phyloP scores from a whole-genome alignment of 1,139 yeast genomes.

The Kluyveromyces sp. region DNA sequence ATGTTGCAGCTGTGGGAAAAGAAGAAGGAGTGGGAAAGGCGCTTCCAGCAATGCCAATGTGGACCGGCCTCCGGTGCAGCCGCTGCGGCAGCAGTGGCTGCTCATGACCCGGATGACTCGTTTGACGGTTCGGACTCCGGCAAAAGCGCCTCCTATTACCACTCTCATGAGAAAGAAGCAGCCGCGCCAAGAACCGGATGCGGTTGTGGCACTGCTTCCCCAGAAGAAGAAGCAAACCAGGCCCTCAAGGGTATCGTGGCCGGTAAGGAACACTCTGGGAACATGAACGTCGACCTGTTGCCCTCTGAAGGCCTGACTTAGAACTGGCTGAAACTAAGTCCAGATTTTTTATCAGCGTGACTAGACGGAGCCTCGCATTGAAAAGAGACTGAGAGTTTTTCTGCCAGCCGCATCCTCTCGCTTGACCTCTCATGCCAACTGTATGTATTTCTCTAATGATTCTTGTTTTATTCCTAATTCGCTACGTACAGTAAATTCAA shows the following conservation, averaged over 20 bases:
- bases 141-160: neutral
- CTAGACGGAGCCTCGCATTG: too few species aligned
- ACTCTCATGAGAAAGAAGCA: neutral
- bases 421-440: neutral
- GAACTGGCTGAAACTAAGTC: neutral
- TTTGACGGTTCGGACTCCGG: neutral
- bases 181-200: slow-evolving; percentile 8
- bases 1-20: slow-evolving; percentile 30
- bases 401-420: neutral
- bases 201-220: slow-evolving; percentile 12
- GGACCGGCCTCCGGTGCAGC: slow-evolving; percentile 10
- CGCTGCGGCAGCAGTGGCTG: neutral
- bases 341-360: too few species aligned
- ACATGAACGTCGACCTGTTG: slow-evolving; percentile 27
- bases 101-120: neutral
- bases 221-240: slow-evolving; percentile 22
- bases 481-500: neutral
- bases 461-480: neutral
- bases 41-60: slow-evolving; percentile 25
- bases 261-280: slow-evolving; percentile 27
- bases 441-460: neutral
- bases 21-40: slow-evolving; percentile 24
- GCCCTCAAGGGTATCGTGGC: slow-evolving; percentile 21
- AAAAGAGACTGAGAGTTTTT: too few species aligned
- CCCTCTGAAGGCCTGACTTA: slow-evolving; percentile 26